Percentiles rank a stretch among this genome's conserved stretches.
These are phyloP conservation scores for Podaxis sp. DNA, from an alignment of 768 basidiomycete genomes.

Conservation along the genomic window DNA sequence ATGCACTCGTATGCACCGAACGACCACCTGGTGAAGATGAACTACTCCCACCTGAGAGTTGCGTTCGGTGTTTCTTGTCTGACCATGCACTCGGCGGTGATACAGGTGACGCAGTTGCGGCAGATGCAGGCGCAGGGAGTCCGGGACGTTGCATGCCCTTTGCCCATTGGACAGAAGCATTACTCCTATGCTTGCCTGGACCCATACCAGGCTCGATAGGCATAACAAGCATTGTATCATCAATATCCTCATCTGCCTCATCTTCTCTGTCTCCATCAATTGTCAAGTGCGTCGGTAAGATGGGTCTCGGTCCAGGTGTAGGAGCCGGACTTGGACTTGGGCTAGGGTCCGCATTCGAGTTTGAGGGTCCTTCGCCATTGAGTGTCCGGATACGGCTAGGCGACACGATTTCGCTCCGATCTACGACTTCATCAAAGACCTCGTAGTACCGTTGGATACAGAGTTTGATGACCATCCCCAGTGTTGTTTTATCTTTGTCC, in stretches of 20 bases:
- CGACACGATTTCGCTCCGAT: conserved; percentile 62
- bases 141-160: background rate
- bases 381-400: conserved; percentile 32
- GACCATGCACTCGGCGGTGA: conserved; percentile 40
- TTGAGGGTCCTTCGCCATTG: conserved; percentile 23
- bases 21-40: conserved; percentile 15
- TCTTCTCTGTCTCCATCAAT: conserved; percentile 18
- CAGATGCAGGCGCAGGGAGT: conserved; percentile 5
- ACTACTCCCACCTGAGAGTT: conserved; percentile 22
- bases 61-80: conserved; percentile 26
- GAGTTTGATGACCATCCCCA: conserved; percentile 70
- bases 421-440: conserved; percentile 79
- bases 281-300: conserved; percentile 10
- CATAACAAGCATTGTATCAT: conserved; percentile 76
- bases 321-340: background rate
- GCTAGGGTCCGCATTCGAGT: conserved; percentile 23
- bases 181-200: conserved; percentile 18
- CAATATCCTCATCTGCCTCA: conserved; percentile 72
- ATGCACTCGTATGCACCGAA: conserved; percentile 25
- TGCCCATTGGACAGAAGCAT: conserved; percentile 16
- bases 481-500: conserved; percentile 52
- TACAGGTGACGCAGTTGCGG: background rate
- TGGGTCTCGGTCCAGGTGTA: conserved; percentile 6
- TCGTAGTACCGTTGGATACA: conserved; percentile 86
- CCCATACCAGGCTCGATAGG: conserved; percentile 49